Conservation (phyloP, 2,329 filamentous ascomycete genomes). For the Alternaria metachromatica region DNA sequence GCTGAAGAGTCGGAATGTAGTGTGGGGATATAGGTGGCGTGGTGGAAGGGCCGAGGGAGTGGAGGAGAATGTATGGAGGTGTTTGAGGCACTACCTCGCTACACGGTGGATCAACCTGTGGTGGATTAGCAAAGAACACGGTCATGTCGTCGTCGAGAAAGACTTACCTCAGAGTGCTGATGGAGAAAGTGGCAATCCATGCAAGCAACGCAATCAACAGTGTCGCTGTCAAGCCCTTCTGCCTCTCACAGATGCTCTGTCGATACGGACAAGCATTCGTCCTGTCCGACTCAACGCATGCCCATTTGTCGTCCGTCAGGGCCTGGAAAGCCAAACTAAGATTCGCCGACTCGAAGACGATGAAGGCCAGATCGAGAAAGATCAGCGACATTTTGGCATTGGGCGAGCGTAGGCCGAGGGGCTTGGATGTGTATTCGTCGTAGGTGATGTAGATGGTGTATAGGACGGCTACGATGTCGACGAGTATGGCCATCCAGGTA, state of each 20-base stretch:
- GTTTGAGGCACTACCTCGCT: slow-evolving; percentile 33
- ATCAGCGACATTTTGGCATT: slow-evolving; percentile 88
- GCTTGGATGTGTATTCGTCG: slow-evolving; percentile 95
- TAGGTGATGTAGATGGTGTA: slow-evolving; percentile 94
- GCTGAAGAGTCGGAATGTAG: slow-evolving; percentile 1
- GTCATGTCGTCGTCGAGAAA: neutral
- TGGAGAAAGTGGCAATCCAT: slow-evolving; percentile 89
- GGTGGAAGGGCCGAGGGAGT: slow-evolving; percentile 4
- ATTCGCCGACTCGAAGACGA: slow-evolving; percentile 96
- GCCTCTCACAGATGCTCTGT: slow-evolving; percentile 63
- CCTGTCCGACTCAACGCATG: slow-evolving; percentile 44
- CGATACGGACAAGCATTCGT: slow-evolving; percentile 35
- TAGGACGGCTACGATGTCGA: slow-evolving; percentile 86
- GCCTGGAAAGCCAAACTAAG: slow-evolving; percentile 88
- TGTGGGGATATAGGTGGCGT: slow-evolving; percentile 1
- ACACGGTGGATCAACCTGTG: slow-evolving; percentile 38
- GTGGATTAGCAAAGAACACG: slow-evolving; percentile 7
- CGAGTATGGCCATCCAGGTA: slow-evolving; percentile 84
- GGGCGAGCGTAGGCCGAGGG: slow-evolving; percentile 82
- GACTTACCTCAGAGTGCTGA: slow-evolving; percentile 63
- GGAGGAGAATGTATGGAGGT: neutral
- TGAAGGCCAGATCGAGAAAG: slow-evolving; percentile 91
- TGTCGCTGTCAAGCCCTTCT: slow-evolving; percentile 77
- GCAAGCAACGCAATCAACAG: slow-evolving; percentile 81
- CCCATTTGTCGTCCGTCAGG: slow-evolving; percentile 68